These are phyloP conservation scores for Hymenoscyphus fraxineus DNA, from an alignment of 2,329 filamentous ascomycete species.

Conservation along the genomic window DNA sequence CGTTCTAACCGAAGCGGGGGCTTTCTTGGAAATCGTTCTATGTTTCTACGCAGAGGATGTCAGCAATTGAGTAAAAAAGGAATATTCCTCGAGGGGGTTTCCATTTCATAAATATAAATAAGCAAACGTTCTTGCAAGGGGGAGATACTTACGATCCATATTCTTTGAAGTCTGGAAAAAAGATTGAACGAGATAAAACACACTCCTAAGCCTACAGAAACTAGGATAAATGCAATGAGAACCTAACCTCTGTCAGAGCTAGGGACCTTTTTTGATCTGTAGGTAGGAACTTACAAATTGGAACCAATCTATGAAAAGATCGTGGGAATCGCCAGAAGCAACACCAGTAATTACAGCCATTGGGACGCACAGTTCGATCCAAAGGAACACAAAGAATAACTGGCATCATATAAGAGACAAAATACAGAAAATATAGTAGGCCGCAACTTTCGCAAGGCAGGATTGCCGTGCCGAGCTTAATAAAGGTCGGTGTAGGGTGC, in stretches of 20 bases:
- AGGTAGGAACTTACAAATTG: conserved; percentile 23
- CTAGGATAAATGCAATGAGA: conserved; percentile 27
- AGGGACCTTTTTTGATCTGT: not conserved
- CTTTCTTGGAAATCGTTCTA: conserved; percentile 11
- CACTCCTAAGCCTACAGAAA: conserved; percentile 22
- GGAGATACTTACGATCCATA: conserved; percentile 12
- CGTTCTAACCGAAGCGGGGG: conserved; percentile 16
- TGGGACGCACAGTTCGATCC: conserved; percentile 12
- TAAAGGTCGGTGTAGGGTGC: conserved; percentile 15
- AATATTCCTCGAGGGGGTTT: not conserved
- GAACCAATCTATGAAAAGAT: conserved; percentile 28
- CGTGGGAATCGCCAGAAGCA: conserved; percentile 23
- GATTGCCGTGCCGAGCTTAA: conserved; percentile 8
- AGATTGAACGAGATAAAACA: conserved; percentile 20
- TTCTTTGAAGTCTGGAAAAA: conserved; percentile 10
- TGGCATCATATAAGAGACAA: conserved; percentile 14
- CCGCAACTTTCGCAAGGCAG: conserved; percentile 11
- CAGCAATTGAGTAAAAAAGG: not conserved
- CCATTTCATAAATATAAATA: no score
- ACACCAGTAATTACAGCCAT: conserved; percentile 29
- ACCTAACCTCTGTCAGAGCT: conserved; percentile 15
- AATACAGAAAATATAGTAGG: conserved; percentile 5
- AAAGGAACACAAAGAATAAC: conserved; percentile 10
- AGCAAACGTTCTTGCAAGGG: not conserved
- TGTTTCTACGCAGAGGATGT: conserved; percentile 12